phyloP scores from a whole-genome alignment of 108 stramenopile species.

The Poteriospumella lacustris region DNA sequence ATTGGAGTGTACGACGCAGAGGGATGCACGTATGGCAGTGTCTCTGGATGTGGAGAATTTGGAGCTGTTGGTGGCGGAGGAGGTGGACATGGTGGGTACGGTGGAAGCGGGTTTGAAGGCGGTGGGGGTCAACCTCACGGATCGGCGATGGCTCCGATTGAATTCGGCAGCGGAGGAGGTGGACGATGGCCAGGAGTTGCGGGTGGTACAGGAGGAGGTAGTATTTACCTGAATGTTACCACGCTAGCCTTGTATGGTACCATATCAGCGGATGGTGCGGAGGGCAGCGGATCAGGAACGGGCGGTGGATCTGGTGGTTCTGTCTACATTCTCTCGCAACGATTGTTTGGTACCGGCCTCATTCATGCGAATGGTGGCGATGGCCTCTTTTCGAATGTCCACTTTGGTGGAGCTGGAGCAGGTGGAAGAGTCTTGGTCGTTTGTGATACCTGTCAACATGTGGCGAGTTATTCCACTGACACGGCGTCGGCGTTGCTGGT shows the following conservation, averaged over 20 bases:
- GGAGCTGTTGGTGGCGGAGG: neutral
- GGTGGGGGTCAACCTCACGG: neutral
- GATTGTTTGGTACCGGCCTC: neutral
- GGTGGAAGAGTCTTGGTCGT: slow-evolving; percentile 9
- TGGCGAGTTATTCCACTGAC: too few relatives aligned
- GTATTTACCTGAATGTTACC: neutral
- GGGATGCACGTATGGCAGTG: too few relatives aligned
- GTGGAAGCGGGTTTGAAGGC: neutral
- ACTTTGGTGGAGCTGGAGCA: slow-evolving; percentile 16
- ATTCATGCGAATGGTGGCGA: slow-evolving; percentile 25
- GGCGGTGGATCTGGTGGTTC: slow-evolving; percentile 24
- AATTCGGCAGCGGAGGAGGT: slow-evolving; percentile 19
- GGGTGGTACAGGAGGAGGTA: slow-evolving; percentile 25
- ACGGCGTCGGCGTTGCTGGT: too few relatives aligned
- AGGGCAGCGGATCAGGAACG: neutral
- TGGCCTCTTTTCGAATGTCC: neutral
- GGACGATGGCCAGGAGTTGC: neutral
- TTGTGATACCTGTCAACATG: too few relatives aligned
- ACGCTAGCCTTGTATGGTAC: neutral
- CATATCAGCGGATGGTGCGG: slow-evolving; percentile 1
- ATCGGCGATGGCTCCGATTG: neutral
- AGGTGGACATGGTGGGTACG: slow-evolving; percentile 21
- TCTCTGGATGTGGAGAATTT: too few relatives aligned
- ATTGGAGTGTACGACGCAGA: too few relatives aligned
- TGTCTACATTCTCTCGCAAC: neutral